A percentile compares a stretch with the other conserved stretches of the same genome.
Evolutionary conservation across 805 yeast species (phyloP).

Genomic region (Kodamaea restingae): DNA sequence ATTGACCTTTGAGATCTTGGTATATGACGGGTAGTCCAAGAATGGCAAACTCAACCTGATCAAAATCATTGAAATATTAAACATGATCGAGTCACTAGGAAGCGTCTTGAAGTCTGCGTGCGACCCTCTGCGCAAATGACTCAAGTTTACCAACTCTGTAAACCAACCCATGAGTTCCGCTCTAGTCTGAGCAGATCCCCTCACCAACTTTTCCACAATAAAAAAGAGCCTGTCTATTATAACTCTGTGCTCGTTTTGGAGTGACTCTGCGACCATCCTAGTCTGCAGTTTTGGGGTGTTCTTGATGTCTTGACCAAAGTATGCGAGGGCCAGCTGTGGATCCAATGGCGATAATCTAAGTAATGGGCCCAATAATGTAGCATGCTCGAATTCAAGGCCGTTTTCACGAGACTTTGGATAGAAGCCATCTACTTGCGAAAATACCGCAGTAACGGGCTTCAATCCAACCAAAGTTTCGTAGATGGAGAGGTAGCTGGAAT

Average conservation of each 20-base stretch:
- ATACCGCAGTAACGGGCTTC: slow-evolving; percentile 57
- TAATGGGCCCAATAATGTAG: slow-evolving; percentile 73
- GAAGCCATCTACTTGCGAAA: slow-evolving; percentile 57
- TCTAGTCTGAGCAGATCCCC: slow-evolving; percentile 69
- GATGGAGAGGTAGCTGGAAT: slow-evolving; percentile 50
- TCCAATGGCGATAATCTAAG: slow-evolving; percentile 71
- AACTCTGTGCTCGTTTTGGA: slow-evolving; percentile 61
- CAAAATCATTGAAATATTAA: slow-evolving; percentile 65
- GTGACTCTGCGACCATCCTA: slow-evolving; percentile 50
- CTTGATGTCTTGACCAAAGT: slow-evolving; percentile 32
- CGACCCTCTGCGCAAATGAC: slow-evolving; percentile 83
- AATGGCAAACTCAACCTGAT: slow-evolving; percentile 81
- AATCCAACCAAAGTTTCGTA: slow-evolving; percentile 55
- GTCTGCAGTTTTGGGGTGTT: slow-evolving; percentile 35
- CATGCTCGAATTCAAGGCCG: slow-evolving; percentile 53
- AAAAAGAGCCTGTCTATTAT: slow-evolving; percentile 60
- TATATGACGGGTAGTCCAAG: slow-evolving; percentile 53
- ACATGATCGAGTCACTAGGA: slow-evolving; percentile 78
- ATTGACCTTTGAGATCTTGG: slow-evolving; percentile 76
- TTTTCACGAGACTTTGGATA: slow-evolving; percentile 35
- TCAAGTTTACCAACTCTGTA: slow-evolving; percentile 68
- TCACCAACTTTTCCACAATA: slow-evolving; percentile 67
- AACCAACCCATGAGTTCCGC: slow-evolving; percentile 62
- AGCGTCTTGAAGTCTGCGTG: slow-evolving; percentile 66
- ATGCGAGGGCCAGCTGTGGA: slow-evolving; percentile 43